Percentiles rank a stretch among this genome's conserved stretches.
Evolutionary conservation across 2,329 filamentous ascomycete species (phyloP).

Genomic region (Bipolaris zeicola): DNA sequence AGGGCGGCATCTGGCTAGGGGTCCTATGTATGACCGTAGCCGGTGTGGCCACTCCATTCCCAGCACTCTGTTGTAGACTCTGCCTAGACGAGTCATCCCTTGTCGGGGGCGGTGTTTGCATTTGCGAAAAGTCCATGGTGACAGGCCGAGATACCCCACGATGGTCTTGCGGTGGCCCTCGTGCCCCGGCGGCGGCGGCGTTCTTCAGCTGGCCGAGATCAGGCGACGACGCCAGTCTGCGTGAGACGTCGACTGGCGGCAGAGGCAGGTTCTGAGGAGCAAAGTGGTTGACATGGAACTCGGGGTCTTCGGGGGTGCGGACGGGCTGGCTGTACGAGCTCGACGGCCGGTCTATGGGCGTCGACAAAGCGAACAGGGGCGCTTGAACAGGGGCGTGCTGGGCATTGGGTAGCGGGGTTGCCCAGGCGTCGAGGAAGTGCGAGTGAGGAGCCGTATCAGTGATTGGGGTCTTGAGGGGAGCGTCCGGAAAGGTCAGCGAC

Average conservation of each 20-base stretch:
- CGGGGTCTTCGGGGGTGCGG: conserved; percentile 47
- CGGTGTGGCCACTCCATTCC: conserved; percentile 39
- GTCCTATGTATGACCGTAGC: conserved; percentile 52
- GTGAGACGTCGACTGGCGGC: conserved; percentile 65
- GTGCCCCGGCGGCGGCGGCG: conserved; percentile 7
- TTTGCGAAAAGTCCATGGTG: conserved; percentile 53
- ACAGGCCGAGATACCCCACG: conserved; percentile 29
- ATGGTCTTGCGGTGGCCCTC: conserved; percentile 19
- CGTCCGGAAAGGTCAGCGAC: conserved; percentile 48
- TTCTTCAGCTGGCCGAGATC: conserved; percentile 44
- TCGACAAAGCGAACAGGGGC: conserved; percentile 47
- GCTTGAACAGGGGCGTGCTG: conserved; percentile 52
- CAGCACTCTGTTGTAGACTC: conserved; percentile 42
- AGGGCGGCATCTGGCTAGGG: conserved; percentile 35
- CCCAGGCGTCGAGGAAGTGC: conserved; percentile 58
- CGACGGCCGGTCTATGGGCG: conserved; percentile 42
- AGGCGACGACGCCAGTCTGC: conserved; percentile 64
- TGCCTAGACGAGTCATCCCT: conserved; percentile 60
- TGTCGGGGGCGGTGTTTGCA: conserved; percentile 68
- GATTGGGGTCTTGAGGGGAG: conserved; percentile 53
- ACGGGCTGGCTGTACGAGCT: conserved; percentile 44
- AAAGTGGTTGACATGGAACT: conserved; percentile 67
- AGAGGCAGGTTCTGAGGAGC: conserved; percentile 61
- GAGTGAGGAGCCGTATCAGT: conserved; percentile 48
- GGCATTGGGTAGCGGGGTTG: conserved; percentile 51